Evolutionary conservation across 495 filamentous ascomycete species (phyloP), one percentile per base, ranked within the genome.

Genomic region (Cercophora scortea): DNA sequence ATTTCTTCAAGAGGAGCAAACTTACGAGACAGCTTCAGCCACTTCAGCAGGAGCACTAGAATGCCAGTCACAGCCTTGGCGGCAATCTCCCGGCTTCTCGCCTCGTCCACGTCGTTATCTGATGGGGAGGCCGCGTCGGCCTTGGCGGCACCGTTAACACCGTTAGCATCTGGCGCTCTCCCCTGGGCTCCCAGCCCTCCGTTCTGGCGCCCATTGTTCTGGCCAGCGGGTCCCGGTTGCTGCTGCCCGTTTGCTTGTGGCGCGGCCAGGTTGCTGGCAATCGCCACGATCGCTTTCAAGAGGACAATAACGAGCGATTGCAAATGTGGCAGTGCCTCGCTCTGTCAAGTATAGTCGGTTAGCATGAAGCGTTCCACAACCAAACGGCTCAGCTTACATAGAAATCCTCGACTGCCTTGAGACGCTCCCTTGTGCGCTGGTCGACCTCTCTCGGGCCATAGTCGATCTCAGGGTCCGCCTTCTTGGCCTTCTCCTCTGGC

Each of bases 231-330:
- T n/a, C 49, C 61, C 25, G 44, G 25, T 11, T 42, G 36, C 18
- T 17, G 11, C 17, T 12, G 43, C 36, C 36, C 36, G 10, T 38
- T 10, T 4, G 59, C 62, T 35, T 68, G 63, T 25, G 73, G 67
- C 3, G 70, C 65, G 43, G 76, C 68, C 18, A 78, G 64, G 17
- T 81, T 78, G 5, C 85, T 85, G 16, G 96, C 88, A 62, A 92
- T 91, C 5, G 85, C 79, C 50, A 96, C 69, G 47, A 96, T 80
- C 18, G 88, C 83, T 68, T 91, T 96, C 56, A 96, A 76, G 25
- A 96, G 77, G 7, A 97, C 91, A 52, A 97, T 91, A 3, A 95
- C 86, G n/a, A 96, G 71, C 6, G 91, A 96, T 61, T 97, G 93
- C 4, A 98, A 73, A 65, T 95, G 81, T 1, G 90, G 86, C 32